A percentile compares a stretch with the other conserved stretches of the same genome.
phyloP scores from a whole-genome alignment of 208 protist species.

The Wallacemonas sp. region DNA sequence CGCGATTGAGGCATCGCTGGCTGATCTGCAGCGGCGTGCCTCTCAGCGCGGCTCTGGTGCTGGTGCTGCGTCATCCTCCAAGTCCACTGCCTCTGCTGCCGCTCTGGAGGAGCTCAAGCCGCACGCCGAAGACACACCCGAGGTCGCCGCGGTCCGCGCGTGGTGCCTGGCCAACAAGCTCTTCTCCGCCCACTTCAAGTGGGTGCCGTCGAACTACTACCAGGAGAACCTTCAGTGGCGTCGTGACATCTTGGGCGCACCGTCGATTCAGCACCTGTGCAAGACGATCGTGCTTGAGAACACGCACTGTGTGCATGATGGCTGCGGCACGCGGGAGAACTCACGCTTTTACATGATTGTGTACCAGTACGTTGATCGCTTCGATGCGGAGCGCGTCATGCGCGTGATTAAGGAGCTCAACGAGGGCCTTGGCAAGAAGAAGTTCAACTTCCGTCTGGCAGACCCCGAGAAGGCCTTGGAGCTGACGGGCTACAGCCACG shows the following conservation, averaged over 20 bases:
- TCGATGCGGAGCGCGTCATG: slow-evolving; percentile 71
- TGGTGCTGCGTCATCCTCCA: neutral
- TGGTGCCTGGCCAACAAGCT: slow-evolving; percentile 54
- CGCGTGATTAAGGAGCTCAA: slow-evolving; percentile 63
- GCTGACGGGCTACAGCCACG: slow-evolving; percentile 74
- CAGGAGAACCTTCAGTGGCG: slow-evolving; percentile 76
- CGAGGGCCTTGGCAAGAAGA: slow-evolving; percentile 82
- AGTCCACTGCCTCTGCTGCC: neutral
- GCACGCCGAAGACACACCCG: slow-evolving; percentile 51
- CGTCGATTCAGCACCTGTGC: slow-evolving; percentile 85
- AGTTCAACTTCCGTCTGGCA: slow-evolving; percentile 86
- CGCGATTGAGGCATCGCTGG: slow-evolving; percentile 39
- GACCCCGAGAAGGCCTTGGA: slow-evolving; percentile 41
- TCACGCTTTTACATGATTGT: slow-evolving; percentile 85
- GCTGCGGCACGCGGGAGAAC: slow-evolving; percentile 72
- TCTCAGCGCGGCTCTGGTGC: neutral
- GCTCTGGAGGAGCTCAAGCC: slow-evolving; percentile 53
- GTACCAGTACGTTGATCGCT: slow-evolving; percentile 82
- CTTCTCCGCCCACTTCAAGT: slow-evolving; percentile 62
- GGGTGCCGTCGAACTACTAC: slow-evolving; percentile 92
- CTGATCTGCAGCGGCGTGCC: slow-evolving; percentile 20
- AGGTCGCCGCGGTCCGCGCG: slow-evolving; percentile 59
- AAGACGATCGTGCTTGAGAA: slow-evolving; percentile 94
- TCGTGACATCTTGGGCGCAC: slow-evolving; percentile 68
- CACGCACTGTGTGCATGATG: slow-evolving; percentile 76